Conservation (phyloP, 305 asterid genomes). For the Fraxinus angustifolia region DNA sequence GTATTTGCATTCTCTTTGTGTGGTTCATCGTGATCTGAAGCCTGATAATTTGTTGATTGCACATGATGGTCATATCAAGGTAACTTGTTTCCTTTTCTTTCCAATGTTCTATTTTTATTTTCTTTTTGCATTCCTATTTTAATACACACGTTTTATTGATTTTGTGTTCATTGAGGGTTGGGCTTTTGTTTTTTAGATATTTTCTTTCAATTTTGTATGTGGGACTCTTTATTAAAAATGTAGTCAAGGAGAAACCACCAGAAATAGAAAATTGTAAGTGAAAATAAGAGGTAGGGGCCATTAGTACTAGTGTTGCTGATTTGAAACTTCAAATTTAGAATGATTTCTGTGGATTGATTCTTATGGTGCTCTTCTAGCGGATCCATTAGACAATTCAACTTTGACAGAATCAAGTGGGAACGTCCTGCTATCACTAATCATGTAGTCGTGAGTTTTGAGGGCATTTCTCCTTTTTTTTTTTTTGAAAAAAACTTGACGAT, state of each 20-base stretch:
- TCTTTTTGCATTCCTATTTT: not conserved
- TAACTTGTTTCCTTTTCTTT: slow-evolving; percentile 24
- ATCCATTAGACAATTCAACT: not conserved
- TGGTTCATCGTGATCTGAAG: slow-evolving; percentile 98
- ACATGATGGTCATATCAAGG: slow-evolving; percentile 99
- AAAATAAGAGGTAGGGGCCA: not conserved
- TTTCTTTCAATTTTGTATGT: not conserved
- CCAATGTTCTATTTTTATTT: not conserved
- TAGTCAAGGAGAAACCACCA: not conserved
- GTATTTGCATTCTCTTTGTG: slow-evolving; percentile 84
- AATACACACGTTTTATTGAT: slow-evolving; percentile 7
- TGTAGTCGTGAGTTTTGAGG: not conserved
- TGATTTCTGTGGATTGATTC: not conserved
- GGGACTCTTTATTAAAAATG: not conserved
- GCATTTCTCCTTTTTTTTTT: too few species aligned
- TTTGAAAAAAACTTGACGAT: not conserved
- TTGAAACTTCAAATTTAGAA: not conserved
- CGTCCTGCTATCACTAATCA: not conserved
- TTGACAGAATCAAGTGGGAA: not conserved
- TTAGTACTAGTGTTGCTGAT: not conserved
- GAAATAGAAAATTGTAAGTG: not conserved
- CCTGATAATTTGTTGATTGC: slow-evolving; percentile 99
- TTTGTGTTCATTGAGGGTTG: slow-evolving; percentile 2
- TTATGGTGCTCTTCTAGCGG: not conserved
- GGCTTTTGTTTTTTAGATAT: slow-evolving; percentile 6